These are phyloP conservation scores for Crithidia expoeki DNA, from an alignment of 208 protist genomes.

Conservation along the genomic window DNA sequence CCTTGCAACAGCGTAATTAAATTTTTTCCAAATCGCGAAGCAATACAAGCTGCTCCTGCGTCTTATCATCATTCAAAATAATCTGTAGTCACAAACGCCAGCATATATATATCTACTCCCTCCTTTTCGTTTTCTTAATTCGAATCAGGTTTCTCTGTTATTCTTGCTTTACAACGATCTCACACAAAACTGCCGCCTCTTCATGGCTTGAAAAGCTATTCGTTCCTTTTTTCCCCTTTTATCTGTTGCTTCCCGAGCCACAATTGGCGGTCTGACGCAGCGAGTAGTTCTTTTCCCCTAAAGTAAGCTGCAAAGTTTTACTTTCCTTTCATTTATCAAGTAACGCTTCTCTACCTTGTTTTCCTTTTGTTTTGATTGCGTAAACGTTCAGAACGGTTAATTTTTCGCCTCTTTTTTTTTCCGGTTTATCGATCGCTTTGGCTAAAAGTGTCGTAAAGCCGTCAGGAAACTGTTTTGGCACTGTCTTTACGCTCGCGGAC, in stretches of 20 bases:
- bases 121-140: conserved; percentile 29
- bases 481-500: not conserved
- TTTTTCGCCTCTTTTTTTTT: conserved; percentile 4
- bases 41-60: conserved; percentile 4
- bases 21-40: not conserved
- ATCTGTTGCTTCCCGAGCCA: too few relatives aligned
- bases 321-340: conserved; percentile 2
- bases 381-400: too few relatives aligned
- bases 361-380: too few relatives aligned
- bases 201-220: not conserved
- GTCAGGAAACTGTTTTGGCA: not conserved
- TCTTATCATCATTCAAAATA: not conserved
- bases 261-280: too few relatives aligned
- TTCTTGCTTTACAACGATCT: not conserved
- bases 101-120: not conserved
- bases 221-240: not conserved
- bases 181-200: not conserved
- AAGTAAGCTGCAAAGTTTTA: not conserved
- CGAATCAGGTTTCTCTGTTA: conserved; percentile 2
- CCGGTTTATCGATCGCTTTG: not conserved
- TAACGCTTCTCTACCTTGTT: conserved; percentile 4
- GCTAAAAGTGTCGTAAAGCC: not conserved
- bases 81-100: not conserved
- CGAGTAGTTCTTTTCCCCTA: too few relatives aligned
- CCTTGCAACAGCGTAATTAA: not conserved